Conservation (phyloP, 1,139 yeast genomes). For the Arxiozyma telluris region DNA sequence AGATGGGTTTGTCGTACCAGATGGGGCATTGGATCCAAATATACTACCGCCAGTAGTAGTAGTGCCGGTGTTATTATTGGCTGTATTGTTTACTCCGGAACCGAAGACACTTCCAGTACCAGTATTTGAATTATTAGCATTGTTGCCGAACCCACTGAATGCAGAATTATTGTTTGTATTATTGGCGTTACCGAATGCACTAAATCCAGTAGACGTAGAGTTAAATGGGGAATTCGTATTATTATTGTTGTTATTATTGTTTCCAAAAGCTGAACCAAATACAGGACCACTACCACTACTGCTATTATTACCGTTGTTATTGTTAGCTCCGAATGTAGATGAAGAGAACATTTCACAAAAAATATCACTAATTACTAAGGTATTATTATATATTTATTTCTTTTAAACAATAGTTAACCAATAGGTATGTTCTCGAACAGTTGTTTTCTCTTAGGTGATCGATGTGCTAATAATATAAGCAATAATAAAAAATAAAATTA, state of each 20-base stretch:
- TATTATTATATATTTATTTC: too few relatives aligned
- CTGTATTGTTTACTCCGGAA: neutral
- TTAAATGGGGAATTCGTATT: neutral
- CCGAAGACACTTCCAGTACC: neutral
- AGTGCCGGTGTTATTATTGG: neutral
- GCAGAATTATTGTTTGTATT: conserved; percentile 1
- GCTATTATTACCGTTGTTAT: neutral
- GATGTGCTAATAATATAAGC: neutral
- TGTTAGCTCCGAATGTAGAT: neutral
- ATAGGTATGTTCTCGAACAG: neutral
- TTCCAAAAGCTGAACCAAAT: conserved; percentile 1
- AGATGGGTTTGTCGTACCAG: neutral
- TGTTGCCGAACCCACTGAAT: conserved; percentile 9
- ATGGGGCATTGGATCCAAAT: neutral
- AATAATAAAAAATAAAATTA: too few relatives aligned
- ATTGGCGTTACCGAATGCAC: neutral
- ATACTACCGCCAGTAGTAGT: neutral
- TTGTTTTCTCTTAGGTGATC: neutral
- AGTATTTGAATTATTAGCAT: neutral
- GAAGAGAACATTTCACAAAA: neutral
- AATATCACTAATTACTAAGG: too few relatives aligned
- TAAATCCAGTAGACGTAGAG: conserved; percentile 2
- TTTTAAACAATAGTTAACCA: too few relatives aligned
- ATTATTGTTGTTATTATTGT: conserved; percentile 1
- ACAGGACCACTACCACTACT: neutral